Conservation (phyloP, 306 rosid species). For the Comarum palustre region DNA sequence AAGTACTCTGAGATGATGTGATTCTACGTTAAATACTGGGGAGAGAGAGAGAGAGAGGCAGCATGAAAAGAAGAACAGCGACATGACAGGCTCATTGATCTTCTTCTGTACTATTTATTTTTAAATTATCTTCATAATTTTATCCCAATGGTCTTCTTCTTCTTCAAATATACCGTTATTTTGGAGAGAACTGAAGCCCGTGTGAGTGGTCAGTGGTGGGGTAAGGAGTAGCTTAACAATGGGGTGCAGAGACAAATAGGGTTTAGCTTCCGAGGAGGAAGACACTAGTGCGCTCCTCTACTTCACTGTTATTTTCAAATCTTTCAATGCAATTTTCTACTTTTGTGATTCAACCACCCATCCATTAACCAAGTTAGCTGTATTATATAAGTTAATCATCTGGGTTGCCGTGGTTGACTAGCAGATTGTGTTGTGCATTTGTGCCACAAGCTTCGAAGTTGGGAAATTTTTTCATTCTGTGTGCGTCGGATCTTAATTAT, state of each 20-base stretch:
- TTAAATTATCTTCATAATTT: neutral
- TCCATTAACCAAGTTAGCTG: neutral
- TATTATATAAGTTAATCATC: neutral
- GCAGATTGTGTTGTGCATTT: neutral
- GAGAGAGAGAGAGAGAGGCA: conserved; percentile 13
- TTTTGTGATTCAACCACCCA: neutral
- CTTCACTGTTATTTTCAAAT: conserved; percentile 15
- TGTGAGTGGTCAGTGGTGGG: conserved; percentile 38
- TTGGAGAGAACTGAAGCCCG: conserved; percentile 15
- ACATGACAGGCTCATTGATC: conserved; percentile 51
- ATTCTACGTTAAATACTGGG: conserved; percentile 40
- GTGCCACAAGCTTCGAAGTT: neutral
- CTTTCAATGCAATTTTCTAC: neutral
- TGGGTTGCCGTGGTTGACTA: neutral
- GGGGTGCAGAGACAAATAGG: conserved; percentile 29
- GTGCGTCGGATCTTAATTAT: too few species aligned
- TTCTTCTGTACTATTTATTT: conserved; percentile 36
- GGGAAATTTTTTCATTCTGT: too few species aligned
- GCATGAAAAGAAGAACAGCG: conserved; percentile 56
- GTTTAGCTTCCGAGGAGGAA: conserved; percentile 30
- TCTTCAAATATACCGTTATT: neutral
- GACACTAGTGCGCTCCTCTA: neutral
- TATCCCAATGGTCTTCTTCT: neutral
- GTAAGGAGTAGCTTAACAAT: neutral
- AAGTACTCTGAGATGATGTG: conserved; percentile 52